Evolutionary conservation across 1,284 basidiomycete species (phyloP), one percentile per base, ranked within the genome.

Genomic region (Omphalotus olearius): DNA sequence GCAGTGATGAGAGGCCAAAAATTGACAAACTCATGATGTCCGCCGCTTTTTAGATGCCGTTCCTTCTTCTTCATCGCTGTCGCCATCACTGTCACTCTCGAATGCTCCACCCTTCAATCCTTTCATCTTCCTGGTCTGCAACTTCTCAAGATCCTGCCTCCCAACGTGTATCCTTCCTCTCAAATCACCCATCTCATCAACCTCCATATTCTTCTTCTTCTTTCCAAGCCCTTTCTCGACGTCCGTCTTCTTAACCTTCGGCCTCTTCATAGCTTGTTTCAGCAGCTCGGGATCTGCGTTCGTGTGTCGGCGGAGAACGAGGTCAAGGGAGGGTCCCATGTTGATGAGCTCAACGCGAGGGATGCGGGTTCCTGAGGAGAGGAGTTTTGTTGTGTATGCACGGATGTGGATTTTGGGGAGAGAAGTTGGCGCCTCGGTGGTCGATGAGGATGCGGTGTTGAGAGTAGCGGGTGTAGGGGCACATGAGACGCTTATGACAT

Each of bases 121-220:
- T 70, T 93, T 95, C 88, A 95, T 93, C 75, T 94, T 95, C 63
- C 90, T 77, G 56, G 84, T 86, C 78, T 98, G 93, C 69, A 99
- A 65, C 71, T 80, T 89, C 59, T 66, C 70, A 60, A 99, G 69
- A 69, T 99, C 93, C 75, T 99, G 96, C 68, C 84, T 90, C 52
- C 76, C 91, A 44, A 99, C 69, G 69, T 98, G 96, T 48, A 99
- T 82, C 55, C 85, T 78, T 44, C 95, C 96, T 58, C 96, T 81
- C 70, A 95, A 71, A 69, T 99, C 93, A 53, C 96, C 96, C 96
- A 98, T 98, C 69, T 93, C 93, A 73, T 99, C 96, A 57, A 94
- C 92, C 74, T 97, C 93, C 67, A 95, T 69, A 68, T 98, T 98
- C 82, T 93, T 94, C 70, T 81, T 82, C 79, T 92, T 94, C 79